phyloP scores from a whole-genome alignment of 139 green algal genomes.

The Auxenochlorella pyrenoidosa region DNA sequence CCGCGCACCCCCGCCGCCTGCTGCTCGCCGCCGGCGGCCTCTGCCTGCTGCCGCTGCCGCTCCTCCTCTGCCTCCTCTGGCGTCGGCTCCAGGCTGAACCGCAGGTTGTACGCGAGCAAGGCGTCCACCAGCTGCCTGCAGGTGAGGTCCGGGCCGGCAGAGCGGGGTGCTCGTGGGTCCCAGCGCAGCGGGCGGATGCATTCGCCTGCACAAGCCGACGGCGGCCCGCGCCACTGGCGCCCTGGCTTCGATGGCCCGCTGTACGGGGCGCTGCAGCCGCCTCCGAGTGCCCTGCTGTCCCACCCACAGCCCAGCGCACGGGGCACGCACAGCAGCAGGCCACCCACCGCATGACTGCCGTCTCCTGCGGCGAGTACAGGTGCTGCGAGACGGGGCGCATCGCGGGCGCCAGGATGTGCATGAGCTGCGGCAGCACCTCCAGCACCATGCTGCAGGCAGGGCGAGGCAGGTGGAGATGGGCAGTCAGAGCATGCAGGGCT shows the following conservation, averaged over 20 bases:
- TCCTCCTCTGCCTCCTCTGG: conserved; percentile 47
- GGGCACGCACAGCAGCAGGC: no score
- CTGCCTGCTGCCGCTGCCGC: neutral
- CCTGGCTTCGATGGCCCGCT: no score
- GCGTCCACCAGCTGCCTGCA: conserved; percentile 51
- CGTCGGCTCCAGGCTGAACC: conserved; percentile 42
- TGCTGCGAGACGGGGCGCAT: conserved; percentile 67
- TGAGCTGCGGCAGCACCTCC: conserved; percentile 69
- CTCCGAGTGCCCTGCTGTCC: no score
- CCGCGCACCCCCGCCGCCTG: neutral
- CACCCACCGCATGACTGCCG: conserved; percentile 35
- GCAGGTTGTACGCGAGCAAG: conserved; percentile 74
- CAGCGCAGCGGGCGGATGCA: no score
- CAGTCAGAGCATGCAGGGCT: neutral
- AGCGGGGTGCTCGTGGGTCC: no score
- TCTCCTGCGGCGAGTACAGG: conserved; percentile 67
- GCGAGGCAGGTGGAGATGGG: neutral
- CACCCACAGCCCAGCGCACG: no score
- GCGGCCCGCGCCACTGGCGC: no score
- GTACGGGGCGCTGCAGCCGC: no score
- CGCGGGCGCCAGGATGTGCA: conserved; percentile 54
- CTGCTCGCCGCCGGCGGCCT: neutral
- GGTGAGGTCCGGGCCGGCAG: no score
- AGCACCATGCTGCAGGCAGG: conserved; percentile 22
- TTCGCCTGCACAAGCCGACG: no score